Evolutionary conservation across 305 asterid genomes (phyloP).

Genomic region (Fraxinus ornus): DNA sequence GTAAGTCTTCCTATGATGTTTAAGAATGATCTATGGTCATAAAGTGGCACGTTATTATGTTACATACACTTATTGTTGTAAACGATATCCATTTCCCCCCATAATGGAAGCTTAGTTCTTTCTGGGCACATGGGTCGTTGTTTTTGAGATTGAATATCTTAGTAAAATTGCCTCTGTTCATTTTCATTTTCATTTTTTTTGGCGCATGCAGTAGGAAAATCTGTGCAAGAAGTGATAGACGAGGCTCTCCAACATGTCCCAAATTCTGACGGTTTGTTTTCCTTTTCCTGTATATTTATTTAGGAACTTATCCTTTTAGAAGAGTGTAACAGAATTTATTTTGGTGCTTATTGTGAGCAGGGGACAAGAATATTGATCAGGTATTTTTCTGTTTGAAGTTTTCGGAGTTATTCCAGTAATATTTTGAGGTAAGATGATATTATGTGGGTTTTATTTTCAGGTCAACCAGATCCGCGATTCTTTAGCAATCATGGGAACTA

Average conservation of each 20-base stretch:
- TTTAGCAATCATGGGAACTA: slow-evolving; percentile 94
- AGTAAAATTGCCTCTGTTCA: background rate
- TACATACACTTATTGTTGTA: background rate
- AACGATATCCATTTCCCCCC: background rate
- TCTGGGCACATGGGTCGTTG: background rate
- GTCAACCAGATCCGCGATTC: slow-evolving; percentile 96
- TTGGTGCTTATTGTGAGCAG: slow-evolving; percentile 50
- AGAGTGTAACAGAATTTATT: slow-evolving; percentile 23
- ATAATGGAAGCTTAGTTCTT: background rate
- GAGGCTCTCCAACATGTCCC: slow-evolving; percentile 92
- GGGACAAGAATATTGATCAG: slow-evolving; percentile 85
- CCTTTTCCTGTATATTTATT: slow-evolving; percentile 27
- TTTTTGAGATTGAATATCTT: slow-evolving; percentile 5
- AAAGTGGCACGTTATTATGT: background rate
- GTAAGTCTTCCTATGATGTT: slow-evolving; percentile 42
- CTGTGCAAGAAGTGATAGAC: slow-evolving; percentile 90
- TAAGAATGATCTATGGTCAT: background rate
- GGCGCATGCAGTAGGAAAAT: slow-evolving; percentile 97
- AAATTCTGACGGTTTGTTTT: slow-evolving; percentile 65
- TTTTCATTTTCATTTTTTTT: too few species aligned
- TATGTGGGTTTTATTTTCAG: slow-evolving; percentile 39
- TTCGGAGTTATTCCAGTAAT: slow-evolving; percentile 16
- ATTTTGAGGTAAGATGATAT: slow-evolving; percentile 11
- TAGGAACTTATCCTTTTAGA: slow-evolving; percentile 14
- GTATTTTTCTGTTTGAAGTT: slow-evolving; percentile 36